Evolutionary conservation across 768 basidiomycete genomes (phyloP).

Genomic region (Termitomyces sp.): DNA sequence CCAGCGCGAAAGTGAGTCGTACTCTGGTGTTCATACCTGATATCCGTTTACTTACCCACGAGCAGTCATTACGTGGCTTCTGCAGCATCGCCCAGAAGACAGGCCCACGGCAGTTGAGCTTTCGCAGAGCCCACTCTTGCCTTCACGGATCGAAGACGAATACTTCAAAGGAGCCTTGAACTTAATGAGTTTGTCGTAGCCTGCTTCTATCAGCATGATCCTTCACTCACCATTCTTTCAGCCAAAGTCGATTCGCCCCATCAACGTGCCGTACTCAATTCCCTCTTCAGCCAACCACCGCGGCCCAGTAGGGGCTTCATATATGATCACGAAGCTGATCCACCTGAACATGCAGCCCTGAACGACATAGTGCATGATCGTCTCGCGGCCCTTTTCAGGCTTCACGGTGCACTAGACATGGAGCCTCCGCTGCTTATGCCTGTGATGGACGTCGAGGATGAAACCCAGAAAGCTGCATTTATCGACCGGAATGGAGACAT

Average conservation of each 20-base stretch:
- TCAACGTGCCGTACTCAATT: slow-evolving; percentile 71
- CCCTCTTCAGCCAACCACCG: slow-evolving; percentile 73
- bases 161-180: slow-evolving; percentile 77
- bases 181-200: slow-evolving; percentile 58
- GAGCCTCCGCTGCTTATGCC: slow-evolving; percentile 86
- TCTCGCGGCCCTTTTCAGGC: slow-evolving; percentile 71
- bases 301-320: slow-evolving; percentile 63
- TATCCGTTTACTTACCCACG: neutral
- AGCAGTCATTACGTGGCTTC: slow-evolving; percentile 73
- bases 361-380: slow-evolving; percentile 77
- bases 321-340: slow-evolving; percentile 69
- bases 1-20: slow-evolving; percentile 65
- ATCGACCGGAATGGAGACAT: slow-evolving; percentile 81
- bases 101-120: slow-evolving; percentile 84
- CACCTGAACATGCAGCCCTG: slow-evolving; percentile 67
- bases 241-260: slow-evolving; percentile 82
- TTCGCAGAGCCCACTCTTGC: slow-evolving; percentile 74
- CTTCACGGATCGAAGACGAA: slow-evolving; percentile 77
- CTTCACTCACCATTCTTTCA: slow-evolving; percentile 19
- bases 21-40: neutral
- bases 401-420: slow-evolving; percentile 89
- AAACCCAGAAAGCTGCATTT: slow-evolving; percentile 63
- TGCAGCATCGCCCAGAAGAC: slow-evolving; percentile 76
- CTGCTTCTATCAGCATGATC: neutral
- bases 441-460: slow-evolving; percentile 56